Evolutionary conservation across 1,139 yeast genomes (phyloP).

Genomic region (Nakaseomyces glabratus): DNA sequence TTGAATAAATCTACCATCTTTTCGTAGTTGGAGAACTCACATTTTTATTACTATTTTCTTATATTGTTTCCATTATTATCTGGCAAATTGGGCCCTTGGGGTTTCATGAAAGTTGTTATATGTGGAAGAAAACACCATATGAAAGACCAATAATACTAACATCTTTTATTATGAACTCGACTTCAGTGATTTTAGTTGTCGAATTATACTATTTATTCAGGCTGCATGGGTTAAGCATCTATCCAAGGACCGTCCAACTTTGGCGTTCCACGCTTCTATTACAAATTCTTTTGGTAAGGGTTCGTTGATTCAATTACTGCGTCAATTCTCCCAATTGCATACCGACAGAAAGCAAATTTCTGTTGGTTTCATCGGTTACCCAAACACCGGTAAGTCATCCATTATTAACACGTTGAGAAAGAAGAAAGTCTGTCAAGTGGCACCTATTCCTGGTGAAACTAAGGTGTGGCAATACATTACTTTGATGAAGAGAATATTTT

Average conservation of each 20-base stretch:
- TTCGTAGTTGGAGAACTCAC: slow-evolving; percentile 76
- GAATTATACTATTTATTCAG: too few relatives aligned
- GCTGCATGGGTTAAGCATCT: slow-evolving; percentile 98
- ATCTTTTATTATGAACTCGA: too few relatives aligned
- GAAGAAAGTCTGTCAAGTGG: slow-evolving; percentile 94
- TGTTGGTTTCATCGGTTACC: slow-evolving; percentile 95
- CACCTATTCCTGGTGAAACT: slow-evolving; percentile 98
- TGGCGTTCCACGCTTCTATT: slow-evolving; percentile 96
- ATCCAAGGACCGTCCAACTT: slow-evolving; percentile 84
- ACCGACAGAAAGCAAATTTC: slow-evolving; percentile 92
- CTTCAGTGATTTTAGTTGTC: too few relatives aligned
- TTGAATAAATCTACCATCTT: slow-evolving; percentile 23
- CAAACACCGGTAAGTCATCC: slow-evolving; percentile 94
- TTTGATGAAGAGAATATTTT: slow-evolving; percentile 85
- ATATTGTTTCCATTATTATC: too few relatives aligned
- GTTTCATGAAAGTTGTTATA: too few relatives aligned
- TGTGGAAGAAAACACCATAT: too few relatives aligned
- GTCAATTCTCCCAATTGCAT: slow-evolving; percentile 88
- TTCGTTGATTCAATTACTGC: slow-evolving; percentile 79
- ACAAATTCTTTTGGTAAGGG: slow-evolving; percentile 98
- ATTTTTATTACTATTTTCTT: slow-evolving; percentile 20
- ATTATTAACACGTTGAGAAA: slow-evolving; percentile 87
- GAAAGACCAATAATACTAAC: too few relatives aligned
- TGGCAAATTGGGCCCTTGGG: too few relatives aligned
- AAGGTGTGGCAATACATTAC: slow-evolving; percentile 99